phyloP scores from a whole-genome alignment of 2,329 filamentous ascomycete species.

The Raffaelea albimanens region DNA sequence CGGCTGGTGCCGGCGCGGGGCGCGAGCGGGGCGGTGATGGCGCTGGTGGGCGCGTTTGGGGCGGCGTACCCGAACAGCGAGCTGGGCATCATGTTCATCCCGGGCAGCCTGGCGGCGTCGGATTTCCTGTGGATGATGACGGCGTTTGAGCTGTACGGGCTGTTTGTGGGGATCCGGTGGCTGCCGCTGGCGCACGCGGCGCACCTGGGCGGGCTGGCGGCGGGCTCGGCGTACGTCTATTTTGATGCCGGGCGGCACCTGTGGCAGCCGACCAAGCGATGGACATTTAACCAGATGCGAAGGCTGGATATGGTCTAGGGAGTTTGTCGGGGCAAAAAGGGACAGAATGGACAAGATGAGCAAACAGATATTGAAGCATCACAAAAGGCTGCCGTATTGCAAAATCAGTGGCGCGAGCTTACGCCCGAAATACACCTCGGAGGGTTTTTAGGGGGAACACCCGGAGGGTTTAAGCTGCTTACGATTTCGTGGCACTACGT shows the following conservation, averaged over 20 bases:
- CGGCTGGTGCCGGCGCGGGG: constrained; percentile 13
- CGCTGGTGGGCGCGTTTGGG: constrained; percentile 15
- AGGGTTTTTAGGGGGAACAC: too few relatives aligned
- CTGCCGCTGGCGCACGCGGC: constrained; percentile 15
- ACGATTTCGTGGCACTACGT: too few relatives aligned
- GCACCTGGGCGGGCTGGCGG: constrained; percentile 15
- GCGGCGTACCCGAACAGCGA: constrained; percentile 11
- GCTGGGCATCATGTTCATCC: constrained; percentile 14
- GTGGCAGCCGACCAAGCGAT: constrained; percentile 14
- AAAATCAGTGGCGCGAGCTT: too few relatives aligned
- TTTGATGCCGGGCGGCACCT: constrained; percentile 8
- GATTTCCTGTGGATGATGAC: constrained; percentile 11
- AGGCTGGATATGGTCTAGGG: constrained; percentile 3
- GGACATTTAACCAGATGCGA: constrained; percentile 9
- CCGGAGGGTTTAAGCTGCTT: too few relatives aligned
- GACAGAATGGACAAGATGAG: neutral
- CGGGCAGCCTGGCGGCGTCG: constrained; percentile 12
- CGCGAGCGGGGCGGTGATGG: constrained; percentile 18
- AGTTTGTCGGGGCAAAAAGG: too few relatives aligned
- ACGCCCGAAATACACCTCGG: too few relatives aligned
- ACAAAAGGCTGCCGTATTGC: too few relatives aligned
- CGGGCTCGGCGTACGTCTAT: constrained; percentile 16
- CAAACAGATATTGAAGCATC: too few relatives aligned
- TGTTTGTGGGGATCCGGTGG: constrained; percentile 13
- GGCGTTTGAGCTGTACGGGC: constrained; percentile 15